A percentile compares a stretch with the other conserved stretches of the same genome.
Conservation (phyloP, 2,329 filamentous ascomycete species). For the Colletotrichum liriopes region DNA sequence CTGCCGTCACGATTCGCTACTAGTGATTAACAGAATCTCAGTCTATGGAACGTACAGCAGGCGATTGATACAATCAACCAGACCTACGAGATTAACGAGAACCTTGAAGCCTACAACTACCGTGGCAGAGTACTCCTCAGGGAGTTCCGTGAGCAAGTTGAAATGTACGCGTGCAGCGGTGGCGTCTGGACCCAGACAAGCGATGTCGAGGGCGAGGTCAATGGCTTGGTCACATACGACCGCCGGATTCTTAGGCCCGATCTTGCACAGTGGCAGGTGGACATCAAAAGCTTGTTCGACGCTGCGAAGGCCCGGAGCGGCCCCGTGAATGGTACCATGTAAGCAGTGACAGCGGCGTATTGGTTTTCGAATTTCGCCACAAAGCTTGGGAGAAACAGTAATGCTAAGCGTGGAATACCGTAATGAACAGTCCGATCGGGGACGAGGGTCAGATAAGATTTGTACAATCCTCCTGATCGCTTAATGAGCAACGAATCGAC, state of each 20-base stretch:
- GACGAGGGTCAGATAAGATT: constrained; percentile 37
- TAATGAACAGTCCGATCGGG: constrained; percentile 34
- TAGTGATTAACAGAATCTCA: constrained; percentile 46
- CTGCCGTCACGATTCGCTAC: not conserved
- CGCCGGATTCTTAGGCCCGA: constrained; percentile 72
- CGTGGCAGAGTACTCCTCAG: constrained; percentile 72
- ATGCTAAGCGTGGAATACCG: constrained; percentile 29
- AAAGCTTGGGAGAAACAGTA: constrained; percentile 13
- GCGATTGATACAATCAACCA: constrained; percentile 74
- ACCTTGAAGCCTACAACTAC: constrained; percentile 76
- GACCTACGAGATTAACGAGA: constrained; percentile 77
- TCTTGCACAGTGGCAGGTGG: constrained; percentile 70
- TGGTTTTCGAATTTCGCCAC: not conserved
- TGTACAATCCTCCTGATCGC: constrained; percentile 14
- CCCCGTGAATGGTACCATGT: constrained; percentile 29
- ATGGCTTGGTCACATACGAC: constrained; percentile 80
- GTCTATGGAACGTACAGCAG: constrained; percentile 75
- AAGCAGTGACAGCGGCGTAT: constrained; percentile 22
- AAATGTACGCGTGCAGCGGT: constrained; percentile 74
- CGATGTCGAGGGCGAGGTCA: constrained; percentile 82
- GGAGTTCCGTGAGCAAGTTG: constrained; percentile 74
- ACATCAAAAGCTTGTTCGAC: constrained; percentile 73
- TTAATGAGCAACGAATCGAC: constrained; percentile 31
- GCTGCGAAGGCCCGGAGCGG: constrained; percentile 58
- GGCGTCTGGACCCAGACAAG: constrained; percentile 83